Base-by-base conservation (phyloP, 441 rosid genomes). In the Lepidium campestre region DNA sequence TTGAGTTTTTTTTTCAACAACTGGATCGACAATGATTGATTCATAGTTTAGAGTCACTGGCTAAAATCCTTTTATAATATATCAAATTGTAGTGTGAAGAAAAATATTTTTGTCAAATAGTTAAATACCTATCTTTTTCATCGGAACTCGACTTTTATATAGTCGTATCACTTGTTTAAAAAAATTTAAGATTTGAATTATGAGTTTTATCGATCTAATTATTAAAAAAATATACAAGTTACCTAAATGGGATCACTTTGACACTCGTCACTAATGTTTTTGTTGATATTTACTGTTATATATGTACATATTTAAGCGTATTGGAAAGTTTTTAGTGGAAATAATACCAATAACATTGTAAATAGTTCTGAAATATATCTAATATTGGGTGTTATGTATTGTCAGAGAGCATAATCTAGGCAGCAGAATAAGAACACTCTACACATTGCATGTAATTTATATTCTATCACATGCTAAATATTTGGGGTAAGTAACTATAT, bases 341-440 rank as follows among this genome's bases (percentile, higher is more conserved):
- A n/a, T 10, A 1, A 42, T 31, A 10, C 34, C 34, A n/a, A 20
- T 40, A 10, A 11, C 19, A 20, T 15, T 4, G 10, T 12, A 45
- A 12, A 49, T 36, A 56, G 19, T 56, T 40, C 19, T 4, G 3
- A 12, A 50, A 31, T 20, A 49, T 20, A 46, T 23, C 13, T 31
- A 12, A 34, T 17, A 42, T 12, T 69, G 34, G 10, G 54, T 31
- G 46, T 17, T 32, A 41, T 14, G 18, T 50, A 15, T 40, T 52
- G 46, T 54, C 57, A 53, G 15, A 61, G 32, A 61, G 54, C 19
- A 22, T 69, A 49, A 49, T 69, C 31, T 52, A 41, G 54, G 55
- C 7, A 54, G 23, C 29, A 29, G 62, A 70, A 61, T 52, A 61
- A 61, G 62, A 60, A 69, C 40, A 69, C 23, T 69, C 19, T 48